Evolutionary conservation across 176 grass and related monocot genomes (phyloP), one percentile per base, ranked within the genome.

Genomic region (Ananas comosus): DNA sequence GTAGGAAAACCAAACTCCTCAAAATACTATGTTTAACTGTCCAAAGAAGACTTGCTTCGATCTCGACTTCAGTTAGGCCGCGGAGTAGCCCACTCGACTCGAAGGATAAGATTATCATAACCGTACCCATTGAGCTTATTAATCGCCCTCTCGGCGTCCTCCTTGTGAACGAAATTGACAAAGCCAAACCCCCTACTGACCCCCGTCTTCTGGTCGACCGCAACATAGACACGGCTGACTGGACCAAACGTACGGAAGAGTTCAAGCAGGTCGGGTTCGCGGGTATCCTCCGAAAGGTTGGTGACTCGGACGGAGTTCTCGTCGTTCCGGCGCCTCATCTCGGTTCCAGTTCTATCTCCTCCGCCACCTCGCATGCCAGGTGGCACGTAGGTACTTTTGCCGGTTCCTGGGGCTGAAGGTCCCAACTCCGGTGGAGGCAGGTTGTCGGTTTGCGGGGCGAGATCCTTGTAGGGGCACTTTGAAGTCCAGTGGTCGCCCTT

Each of bases 61-160:
- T 16, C 56, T n/a, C 17, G n/a, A 22, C 56, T 61, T 61, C 56
- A 61, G 56, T 86, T 95, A 14, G 91, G 91, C 75, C 86, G 81
- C 3, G 91, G 91, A 13, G 91, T 80, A n/a, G 91, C 91, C 91
- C 81, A 87, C 72, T 95, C 91, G 3, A 95, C 91, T 21, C 87
- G 71, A 2, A 95, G 80, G 80, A 95, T 95, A 57, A 95, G 83
- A 73, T 95, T 95, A 71, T 95, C 91, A 58, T 95, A 95, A 56
- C 91, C 91, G 72, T 95, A 95, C 2, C 91, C 91, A 70, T 95
- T 95, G 54, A 95, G 86, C 78, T 95, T 95, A 78, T 85, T 90
- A 54, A 90, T 95, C 17, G 91, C 86, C 81, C 82, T 88, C 65
- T 90, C 91, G 0, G 91, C 91, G 0, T 95, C 86, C 70, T 95